phyloP scores from a whole-genome alignment of 1,284 basidiomycete species.

The Athelia psychrophila region DNA sequence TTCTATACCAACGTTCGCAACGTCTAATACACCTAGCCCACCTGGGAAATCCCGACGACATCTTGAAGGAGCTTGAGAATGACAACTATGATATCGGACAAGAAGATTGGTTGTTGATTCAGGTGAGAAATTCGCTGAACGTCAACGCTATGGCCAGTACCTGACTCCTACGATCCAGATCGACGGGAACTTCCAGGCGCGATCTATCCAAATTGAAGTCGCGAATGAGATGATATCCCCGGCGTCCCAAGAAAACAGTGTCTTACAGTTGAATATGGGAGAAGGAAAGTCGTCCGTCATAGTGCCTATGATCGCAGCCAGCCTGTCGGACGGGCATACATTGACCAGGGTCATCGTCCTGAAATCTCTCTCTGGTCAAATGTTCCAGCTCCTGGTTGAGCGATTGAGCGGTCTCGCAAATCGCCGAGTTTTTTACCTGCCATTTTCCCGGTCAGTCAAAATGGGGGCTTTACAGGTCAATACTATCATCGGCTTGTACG shows the following conservation, averaged over 20 bases:
- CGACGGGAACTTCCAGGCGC: conserved; percentile 39
- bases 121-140: conserved; percentile 20
- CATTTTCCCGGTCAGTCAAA: conserved; percentile 41
- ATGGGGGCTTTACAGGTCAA: conserved; percentile 16
- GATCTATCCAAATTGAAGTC: conserved; percentile 37
- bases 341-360: conserved; percentile 47
- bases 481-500: conserved; percentile 26
- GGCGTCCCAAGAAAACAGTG: background rate
- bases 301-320: conserved; percentile 36
- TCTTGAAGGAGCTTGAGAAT: conserved; percentile 32
- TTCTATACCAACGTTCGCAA: conserved; percentile 32
- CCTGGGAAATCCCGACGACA: conserved; percentile 21
- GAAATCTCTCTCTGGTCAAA: conserved; percentile 38
- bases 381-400: conserved; percentile 45
- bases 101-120: conserved; percentile 43
- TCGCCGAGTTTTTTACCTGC: conserved; percentile 44
- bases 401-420: conserved; percentile 41
- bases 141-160: background rate
- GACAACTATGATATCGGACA: conserved; percentile 14
- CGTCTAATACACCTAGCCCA: conserved; percentile 21
- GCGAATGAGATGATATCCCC: conserved; percentile 49
- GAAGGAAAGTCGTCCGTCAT: conserved; percentile 23
- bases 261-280: background rate
- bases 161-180: conserved; percentile 26
- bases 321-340: conserved; percentile 38